Conservation (phyloP, 225 moss, liverwort and hornwort species). For the Bryoerythrophyllum caledonicum region DNA sequence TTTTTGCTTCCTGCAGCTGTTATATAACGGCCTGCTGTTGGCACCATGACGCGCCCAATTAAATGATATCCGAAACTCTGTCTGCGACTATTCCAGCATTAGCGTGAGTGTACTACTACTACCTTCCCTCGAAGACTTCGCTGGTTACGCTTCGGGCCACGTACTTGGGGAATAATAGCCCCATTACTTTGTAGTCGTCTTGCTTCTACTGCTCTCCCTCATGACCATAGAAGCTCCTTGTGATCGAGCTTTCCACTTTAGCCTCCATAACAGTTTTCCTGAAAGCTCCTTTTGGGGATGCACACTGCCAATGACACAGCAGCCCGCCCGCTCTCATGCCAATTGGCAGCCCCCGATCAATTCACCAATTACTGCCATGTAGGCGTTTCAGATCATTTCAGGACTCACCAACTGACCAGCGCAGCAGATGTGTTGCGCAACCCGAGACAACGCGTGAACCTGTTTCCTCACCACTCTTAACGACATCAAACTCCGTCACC, state of each 20-base stretch:
- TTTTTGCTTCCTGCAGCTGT: neutral
- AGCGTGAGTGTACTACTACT: neutral
- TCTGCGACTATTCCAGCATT: neutral
- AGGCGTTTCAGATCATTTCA: neutral
- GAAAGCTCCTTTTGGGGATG: neutral
- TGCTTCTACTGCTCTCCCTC: neutral
- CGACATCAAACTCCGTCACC: neutral
- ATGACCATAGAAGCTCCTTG: neutral
- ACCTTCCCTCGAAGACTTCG: neutral
- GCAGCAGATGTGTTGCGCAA: neutral
- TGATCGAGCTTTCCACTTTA: neutral
- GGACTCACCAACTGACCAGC: neutral
- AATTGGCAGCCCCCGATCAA: neutral
- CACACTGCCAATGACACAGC: neutral
- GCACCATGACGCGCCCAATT: neutral
- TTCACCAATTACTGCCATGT: neutral
- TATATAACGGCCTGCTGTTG: constrained; percentile 20
- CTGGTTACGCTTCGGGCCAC: neutral
- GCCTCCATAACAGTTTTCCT: neutral
- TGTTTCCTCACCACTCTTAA: neutral
- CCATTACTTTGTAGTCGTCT: neutral
- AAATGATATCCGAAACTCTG: neutral
- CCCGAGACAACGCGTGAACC: neutral
- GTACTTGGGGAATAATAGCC: neutral
- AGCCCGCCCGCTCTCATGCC: neutral